Evolutionary conservation across 164 flowering plant genomes (phyloP).

Genomic region (Chimonanthus praecox): DNA sequence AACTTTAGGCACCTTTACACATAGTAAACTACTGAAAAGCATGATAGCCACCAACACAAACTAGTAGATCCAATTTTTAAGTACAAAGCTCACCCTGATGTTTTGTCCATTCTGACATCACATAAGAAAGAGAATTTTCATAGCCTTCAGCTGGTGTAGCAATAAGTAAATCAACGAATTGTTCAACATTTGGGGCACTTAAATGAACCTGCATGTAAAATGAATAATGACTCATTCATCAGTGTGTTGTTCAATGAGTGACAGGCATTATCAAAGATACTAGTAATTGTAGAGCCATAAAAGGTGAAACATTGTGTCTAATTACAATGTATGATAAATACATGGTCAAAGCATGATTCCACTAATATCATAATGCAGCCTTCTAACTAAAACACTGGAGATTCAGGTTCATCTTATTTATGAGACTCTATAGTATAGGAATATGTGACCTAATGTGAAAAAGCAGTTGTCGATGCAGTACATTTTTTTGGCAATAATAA

Average conservation of each 20-base stretch:
- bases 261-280: not conserved
- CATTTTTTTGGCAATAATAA: not conserved
- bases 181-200: constrained; percentile 73
- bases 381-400: not conserved
- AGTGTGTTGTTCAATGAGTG: not conserved
- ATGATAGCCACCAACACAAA: not conserved
- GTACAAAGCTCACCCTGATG: constrained; percentile 57
- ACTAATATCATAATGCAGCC: not conserved
- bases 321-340: not conserved
- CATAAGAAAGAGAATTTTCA: constrained; percentile 57
- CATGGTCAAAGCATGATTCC: not conserved
- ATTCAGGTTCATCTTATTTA: no score
- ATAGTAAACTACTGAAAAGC: no score
- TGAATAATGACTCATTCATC: not conserved
- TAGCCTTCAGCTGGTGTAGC: constrained; percentile 60
- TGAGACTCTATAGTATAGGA: not conserved
- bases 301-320: not conserved
- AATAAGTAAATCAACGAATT: constrained; percentile 71
- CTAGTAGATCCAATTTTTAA: not conserved
- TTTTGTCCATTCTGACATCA: constrained; percentile 93
- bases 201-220: constrained; percentile 62
- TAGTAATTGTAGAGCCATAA: not conserved
- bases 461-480: not conserved
- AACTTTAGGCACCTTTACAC: no score
- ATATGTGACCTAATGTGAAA: not conserved